Conservation (phyloP, 2,329 filamentous ascomycete genomes). For the Colletotrichum incanum region DNA sequence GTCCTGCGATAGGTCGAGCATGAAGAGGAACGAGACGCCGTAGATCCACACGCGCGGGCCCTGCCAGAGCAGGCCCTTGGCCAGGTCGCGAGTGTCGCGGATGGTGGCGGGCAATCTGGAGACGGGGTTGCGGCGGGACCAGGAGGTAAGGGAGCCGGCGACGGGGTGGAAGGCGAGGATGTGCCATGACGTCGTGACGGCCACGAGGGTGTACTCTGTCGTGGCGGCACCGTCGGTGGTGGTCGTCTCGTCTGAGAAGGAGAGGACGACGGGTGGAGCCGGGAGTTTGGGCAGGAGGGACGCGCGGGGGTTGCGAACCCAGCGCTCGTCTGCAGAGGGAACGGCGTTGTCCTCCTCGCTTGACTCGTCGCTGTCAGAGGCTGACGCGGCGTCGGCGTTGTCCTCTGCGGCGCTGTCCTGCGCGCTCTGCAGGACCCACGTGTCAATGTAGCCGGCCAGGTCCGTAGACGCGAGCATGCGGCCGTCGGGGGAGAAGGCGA, state of each 20-base stretch:
- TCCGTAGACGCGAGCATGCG: slow-evolving; percentile 85
- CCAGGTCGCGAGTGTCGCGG: slow-evolving; percentile 81
- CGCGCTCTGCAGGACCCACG: slow-evolving; percentile 78
- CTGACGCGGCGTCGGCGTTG: slow-evolving; percentile 49
- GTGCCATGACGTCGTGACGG: slow-evolving; percentile 71
- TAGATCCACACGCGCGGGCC: slow-evolving; percentile 87
- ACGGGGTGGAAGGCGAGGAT: slow-evolving; percentile 85
- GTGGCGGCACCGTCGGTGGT: slow-evolving; percentile 46
- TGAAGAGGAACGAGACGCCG: slow-evolving; percentile 88
- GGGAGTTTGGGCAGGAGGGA: slow-evolving; percentile 79
- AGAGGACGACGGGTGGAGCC: slow-evolving; percentile 76
- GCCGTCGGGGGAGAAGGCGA: slow-evolving; percentile 86
- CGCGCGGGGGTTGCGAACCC: slow-evolving; percentile 82
- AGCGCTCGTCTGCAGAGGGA: slow-evolving; percentile 70
- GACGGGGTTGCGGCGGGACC: slow-evolving; percentile 89
- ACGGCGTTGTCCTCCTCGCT: slow-evolving; percentile 57
- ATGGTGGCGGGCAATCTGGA: slow-evolving; percentile 82
- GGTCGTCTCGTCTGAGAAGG: slow-evolving; percentile 72
- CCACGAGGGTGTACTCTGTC: slow-evolving; percentile 66
- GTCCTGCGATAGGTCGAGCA: slow-evolving; percentile 88
- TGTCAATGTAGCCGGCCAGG: slow-evolving; percentile 88
- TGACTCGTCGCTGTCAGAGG: slow-evolving; percentile 47
- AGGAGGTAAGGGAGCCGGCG: slow-evolving; percentile 84
- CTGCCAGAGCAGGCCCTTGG: slow-evolving; percentile 91
- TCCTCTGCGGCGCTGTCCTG: slow-evolving; percentile 52